These are phyloP conservation scores for Clarireedia homoeocarpa DNA, from an alignment of 2,329 filamentous ascomycete species.

Conservation along the genomic window DNA sequence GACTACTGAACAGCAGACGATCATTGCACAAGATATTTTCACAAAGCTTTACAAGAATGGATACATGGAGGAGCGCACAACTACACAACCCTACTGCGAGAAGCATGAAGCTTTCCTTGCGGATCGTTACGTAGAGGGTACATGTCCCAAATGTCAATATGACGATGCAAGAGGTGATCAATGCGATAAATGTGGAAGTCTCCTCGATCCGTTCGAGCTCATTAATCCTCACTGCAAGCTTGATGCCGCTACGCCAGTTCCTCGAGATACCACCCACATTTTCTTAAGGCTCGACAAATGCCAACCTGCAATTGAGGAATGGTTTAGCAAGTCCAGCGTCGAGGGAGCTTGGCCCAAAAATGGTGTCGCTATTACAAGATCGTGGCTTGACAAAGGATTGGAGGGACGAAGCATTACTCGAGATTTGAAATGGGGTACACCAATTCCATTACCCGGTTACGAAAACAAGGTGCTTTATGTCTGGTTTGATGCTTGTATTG, in stretches of 20 bases:
- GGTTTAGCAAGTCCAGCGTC: constrained; percentile 65
- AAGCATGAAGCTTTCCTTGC: constrained; percentile 69
- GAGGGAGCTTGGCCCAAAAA: constrained; percentile 73
- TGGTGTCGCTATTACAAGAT: constrained; percentile 66
- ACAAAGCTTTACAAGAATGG: constrained; percentile 79
- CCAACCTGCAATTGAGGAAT: constrained; percentile 67
- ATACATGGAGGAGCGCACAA: constrained; percentile 78
- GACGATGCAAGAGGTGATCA: constrained; percentile 66
- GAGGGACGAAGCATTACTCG: constrained; percentile 83
- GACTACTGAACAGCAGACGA: constrained; percentile 78
- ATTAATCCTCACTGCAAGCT: constrained; percentile 88
- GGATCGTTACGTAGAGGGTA: constrained; percentile 79
- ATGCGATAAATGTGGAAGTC: constrained; percentile 64
- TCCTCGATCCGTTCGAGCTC: constrained; percentile 53
- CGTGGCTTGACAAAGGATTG: constrained; percentile 77
- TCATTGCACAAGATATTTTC: constrained; percentile 91
- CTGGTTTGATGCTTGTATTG: constrained; percentile 80
- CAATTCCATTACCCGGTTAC: constrained; percentile 49
- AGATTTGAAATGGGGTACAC: constrained; percentile 79
- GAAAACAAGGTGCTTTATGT: constrained; percentile 83
- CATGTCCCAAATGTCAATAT: constrained; percentile 67
- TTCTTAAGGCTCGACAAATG: constrained; percentile 83
- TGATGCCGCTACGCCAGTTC: constrained; percentile 72
- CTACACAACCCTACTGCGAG: constrained; percentile 86
- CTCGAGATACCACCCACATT: constrained; percentile 79